Conservation (phyloP, 139 green algal species). For the Coelastrella sp. region DNA sequence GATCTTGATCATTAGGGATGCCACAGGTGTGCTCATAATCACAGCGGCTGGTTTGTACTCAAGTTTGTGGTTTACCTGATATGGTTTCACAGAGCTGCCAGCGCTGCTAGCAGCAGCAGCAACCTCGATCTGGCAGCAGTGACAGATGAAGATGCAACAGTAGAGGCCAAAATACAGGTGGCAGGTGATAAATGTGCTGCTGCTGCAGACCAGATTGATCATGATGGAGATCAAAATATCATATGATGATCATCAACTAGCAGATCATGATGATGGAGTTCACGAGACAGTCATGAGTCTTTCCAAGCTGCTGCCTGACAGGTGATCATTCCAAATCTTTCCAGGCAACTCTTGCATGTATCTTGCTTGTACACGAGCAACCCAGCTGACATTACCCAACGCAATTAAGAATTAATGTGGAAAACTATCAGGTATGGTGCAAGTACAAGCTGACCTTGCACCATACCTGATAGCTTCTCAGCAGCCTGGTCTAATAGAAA, state of each 20-base stretch:
- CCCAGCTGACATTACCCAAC: not conserved
- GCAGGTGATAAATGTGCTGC: not conserved
- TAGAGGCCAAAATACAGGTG: not conserved
- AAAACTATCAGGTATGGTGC: not conserved
- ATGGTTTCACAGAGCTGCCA: too few relatives aligned
- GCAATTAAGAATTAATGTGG: not conserved
- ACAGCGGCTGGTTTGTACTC: too few relatives aligned
- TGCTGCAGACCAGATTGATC: not conserved
- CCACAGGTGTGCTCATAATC: not conserved
- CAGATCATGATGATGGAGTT: not conserved
- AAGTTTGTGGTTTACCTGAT: too few relatives aligned
- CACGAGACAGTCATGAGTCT: constrained; percentile 18
- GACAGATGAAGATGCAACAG: not conserved
- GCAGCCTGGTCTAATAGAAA: constrained; percentile 61
- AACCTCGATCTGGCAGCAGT: not conserved
- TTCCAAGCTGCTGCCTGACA: constrained; percentile 24
- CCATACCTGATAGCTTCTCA: not conserved
- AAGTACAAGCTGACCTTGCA: not conserved
- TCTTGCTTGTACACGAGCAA: not conserved
- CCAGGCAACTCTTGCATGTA: not conserved
- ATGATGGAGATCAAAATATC: not conserved
- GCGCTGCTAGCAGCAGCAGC: not conserved
- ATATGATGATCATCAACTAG: not conserved
- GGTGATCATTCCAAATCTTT: not conserved
- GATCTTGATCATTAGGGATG: not conserved